Evolutionary conservation across 129 eudicot genomes (phyloP), one percentile per base, ranked within the genome.

Genomic region (Artemisia annua): DNA sequence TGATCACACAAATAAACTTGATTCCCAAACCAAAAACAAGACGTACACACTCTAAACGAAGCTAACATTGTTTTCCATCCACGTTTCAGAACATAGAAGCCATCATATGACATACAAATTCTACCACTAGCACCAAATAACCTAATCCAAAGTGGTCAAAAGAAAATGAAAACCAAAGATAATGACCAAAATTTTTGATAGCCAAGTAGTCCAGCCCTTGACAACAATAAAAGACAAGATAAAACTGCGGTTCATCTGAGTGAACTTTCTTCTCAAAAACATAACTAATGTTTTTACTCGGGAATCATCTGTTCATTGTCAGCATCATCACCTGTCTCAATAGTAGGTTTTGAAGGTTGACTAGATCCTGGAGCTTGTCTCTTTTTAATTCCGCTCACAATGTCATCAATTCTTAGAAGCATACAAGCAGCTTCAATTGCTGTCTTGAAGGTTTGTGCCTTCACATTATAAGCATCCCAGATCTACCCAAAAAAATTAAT

Each of bases 391-490:
- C 97, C 97, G 52, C 97, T 87, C 15, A 91, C 97, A 6, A 91
- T 91, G 68, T 91, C 97, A 67, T 91, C 97, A 20, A 91, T 91
- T 69, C 95, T 82, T 53, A 91, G 83, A 77, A 91, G 97, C 97
- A 91, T 91, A 80, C 89, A 87, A 11, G 97, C 89, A 22, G 97
- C 97, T 67, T 91, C 97, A 7, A 91, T 87, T 53, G 95, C 86
- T 5, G 97, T 91, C 83, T 91, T 91, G 56, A 87, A 91, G 10
- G 97, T 87, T 54, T 91, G 97, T 1, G 95, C 89, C 89, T 91
- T 91, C 70, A 91, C 97, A 1, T 88, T 87, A 79, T 87, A 91
- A 3, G 97, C 87, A 80, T 90, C 97, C 97, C 97, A 90, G 11
- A 90, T 90, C 97, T 90, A 73, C 13, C n/a, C 73, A 8, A 63